Conservation (phyloP, 2,329 filamentous ascomycete genomes). For the Sphaerulina musiva region DNA sequence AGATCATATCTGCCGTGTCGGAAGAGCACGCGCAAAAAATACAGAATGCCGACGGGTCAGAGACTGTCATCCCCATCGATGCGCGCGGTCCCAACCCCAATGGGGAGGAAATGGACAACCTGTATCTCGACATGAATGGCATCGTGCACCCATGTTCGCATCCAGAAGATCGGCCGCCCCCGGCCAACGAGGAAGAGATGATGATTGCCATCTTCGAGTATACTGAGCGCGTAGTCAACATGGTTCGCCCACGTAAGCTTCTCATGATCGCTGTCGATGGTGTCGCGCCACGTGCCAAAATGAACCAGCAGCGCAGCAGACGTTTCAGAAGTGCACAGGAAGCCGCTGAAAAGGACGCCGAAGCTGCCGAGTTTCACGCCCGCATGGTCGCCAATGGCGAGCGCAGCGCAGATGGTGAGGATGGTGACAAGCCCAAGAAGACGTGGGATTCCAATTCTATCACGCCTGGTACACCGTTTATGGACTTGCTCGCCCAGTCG, state of each 20-base stretch:
- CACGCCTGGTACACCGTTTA: conserved; percentile 95
- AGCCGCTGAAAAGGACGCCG: conserved; percentile 85
- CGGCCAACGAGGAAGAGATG: conserved; percentile 96
- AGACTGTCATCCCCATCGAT: conserved; percentile 74
- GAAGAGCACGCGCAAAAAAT: conserved; percentile 78
- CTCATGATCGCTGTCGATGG: conserved; percentile 98
- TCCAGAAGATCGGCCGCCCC: conserved; percentile 85
- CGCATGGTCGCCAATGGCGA: conserved; percentile 64
- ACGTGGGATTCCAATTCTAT: conserved; percentile 88
- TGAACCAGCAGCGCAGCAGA: conserved; percentile 97
- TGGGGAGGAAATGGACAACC: conserved; percentile 93
- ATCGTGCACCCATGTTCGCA: conserved; percentile 99
- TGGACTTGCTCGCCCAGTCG: conserved; percentile 87
- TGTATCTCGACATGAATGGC: conserved; percentile 99
- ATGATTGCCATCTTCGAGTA: conserved; percentile 98
- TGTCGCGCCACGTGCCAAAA: conserved; percentile 94
- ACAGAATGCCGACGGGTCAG: conserved; percentile 72
- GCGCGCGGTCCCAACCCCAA: conserved; percentile 83
- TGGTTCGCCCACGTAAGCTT: conserved; percentile 92
- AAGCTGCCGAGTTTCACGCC: conserved; percentile 82
- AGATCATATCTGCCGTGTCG: conserved; percentile 86
- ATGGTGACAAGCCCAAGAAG: conserved; percentile 61
- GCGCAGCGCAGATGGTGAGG: conserved; percentile 25
- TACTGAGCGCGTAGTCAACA: conserved; percentile 97
- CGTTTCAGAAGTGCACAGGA: conserved; percentile 93